A percentile compares a stretch with the other conserved stretches of the same genome.
Conservation (phyloP, 2,329 filamentous ascomycete species). For the Apiospora arundinis region DNA sequence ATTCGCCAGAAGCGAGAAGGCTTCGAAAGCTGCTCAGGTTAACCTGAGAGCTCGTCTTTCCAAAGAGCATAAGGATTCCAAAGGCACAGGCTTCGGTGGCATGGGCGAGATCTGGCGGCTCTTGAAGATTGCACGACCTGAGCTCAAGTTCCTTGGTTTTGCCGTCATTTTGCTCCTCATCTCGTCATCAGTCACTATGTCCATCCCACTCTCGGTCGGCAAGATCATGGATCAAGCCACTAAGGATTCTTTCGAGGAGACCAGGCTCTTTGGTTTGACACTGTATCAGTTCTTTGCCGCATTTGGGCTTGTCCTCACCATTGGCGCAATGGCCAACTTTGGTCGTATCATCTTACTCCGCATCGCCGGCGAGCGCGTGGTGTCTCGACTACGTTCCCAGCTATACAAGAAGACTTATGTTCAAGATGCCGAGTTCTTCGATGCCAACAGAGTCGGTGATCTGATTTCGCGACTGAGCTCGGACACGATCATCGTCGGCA, state of each 20-base stretch:
- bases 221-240: constrained; percentile 94
- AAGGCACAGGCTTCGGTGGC: constrained; percentile 65
- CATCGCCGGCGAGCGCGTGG: constrained; percentile 94
- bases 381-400: constrained; percentile 85
- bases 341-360: constrained; percentile 90
- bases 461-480: constrained; percentile 94
- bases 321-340: constrained; percentile 92
- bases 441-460: constrained; percentile 95
- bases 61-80: constrained; percentile 72
- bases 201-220: constrained; percentile 94
- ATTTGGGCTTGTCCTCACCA: constrained; percentile 75
- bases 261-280: constrained; percentile 81
- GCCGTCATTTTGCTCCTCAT: constrained; percentile 88
- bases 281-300: constrained; percentile 88
- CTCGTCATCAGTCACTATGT: constrained; percentile 93
- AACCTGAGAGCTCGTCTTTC: constrained; percentile 88
- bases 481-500: constrained; percentile 97
- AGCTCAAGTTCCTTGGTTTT: constrained; percentile 75
- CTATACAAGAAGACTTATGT: constrained; percentile 91
- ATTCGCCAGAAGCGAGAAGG: constrained; percentile 81
- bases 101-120: constrained; percentile 82
- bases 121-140: constrained; percentile 86
- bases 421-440: constrained; percentile 99
- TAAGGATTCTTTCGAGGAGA: constrained; percentile 69
- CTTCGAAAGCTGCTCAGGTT: constrained; percentile 83